These are phyloP conservation scores for Cercospora sp. DNA, from an alignment of 2,329 filamentous ascomycete genomes.

Conservation along the genomic window DNA sequence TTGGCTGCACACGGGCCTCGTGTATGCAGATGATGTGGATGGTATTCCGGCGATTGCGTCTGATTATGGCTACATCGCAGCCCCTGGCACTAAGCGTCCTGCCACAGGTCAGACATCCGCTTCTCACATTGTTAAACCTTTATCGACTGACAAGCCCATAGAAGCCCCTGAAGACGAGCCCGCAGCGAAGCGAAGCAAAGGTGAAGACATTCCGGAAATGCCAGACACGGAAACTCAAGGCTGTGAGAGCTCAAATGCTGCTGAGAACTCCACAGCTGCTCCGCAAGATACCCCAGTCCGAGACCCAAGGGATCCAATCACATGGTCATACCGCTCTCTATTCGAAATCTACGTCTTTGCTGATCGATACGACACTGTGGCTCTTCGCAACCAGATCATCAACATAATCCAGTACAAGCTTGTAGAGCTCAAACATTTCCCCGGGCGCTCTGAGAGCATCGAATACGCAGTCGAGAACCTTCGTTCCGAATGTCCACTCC, in stretches of 20 bases:
- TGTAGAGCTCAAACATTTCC: background rate
- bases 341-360: conserved; percentile 5
- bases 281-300: background rate
- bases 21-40: background rate
- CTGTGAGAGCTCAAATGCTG: background rate
- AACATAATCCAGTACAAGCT: background rate
- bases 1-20: background rate
- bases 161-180: background rate
- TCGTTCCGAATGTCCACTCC: background rate
- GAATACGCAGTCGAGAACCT: background rate
- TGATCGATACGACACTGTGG: background rate
- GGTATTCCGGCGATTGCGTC: background rate
- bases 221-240: background rate
- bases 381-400: background rate
- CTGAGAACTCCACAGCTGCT: background rate
- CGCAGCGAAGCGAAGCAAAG: background rate
- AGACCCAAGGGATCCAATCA: background rate
- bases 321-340: background rate
- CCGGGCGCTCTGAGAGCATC: background rate
- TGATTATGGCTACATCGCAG: background rate
- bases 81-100: background rate
- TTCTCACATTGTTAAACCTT: background rate
- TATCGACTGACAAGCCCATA: background rate
- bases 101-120: background rate
- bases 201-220: background rate